Base-by-base conservation (phyloP, 1,284 basidiomycete genomes). In the Rhizopogon parksii region DNA sequence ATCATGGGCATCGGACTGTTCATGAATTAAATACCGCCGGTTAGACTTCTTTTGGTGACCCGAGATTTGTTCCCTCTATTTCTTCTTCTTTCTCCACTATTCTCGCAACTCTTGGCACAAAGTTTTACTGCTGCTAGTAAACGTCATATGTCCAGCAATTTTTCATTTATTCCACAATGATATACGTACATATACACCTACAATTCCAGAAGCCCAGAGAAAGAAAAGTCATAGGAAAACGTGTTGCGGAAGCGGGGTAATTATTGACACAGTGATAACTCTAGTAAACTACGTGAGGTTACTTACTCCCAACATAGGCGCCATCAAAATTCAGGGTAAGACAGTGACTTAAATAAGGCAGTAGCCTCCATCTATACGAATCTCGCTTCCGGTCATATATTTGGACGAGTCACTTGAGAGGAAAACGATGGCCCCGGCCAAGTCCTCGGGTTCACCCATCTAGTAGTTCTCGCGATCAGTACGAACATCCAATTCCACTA, bases 321-420 rank as follows among this genome's bases (percentile, higher is more conserved):
- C 27, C 15, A 8, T 24, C 24, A 47, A n/a, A 38, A 19, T 19
- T 34, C 14, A 37, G 36, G 21, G 15, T 14, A 21, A 38, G 27
- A 43, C 43, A 34, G 2, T 24, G 0, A 9, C 46, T 75, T 74
- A 88, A 57, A 88, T 74, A 50, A 75, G 60, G 65, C 83, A 85
- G 66, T 93, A 93, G 19, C 91, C 91, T 24, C 92, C 92, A 60
- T 95, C 92, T 39, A 95, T 83, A 14, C 84, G 81, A 55, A 95
- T 71, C 60, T 95, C 90, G 3, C 83, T 72, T 6, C 91, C 92
- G 1, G 91, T 95, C 73, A 92, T 84, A 68, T 91, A 94, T 43
- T 77, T 80, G 36, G 88, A 90, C 14, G 91, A 90, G 65, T 93
- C 91, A 60, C 85, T 89, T 9, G 86, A 81, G 19, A 95, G 77